Conservation (phyloP, 805 yeast genomes). For the Starmerella bacillaris region DNA sequence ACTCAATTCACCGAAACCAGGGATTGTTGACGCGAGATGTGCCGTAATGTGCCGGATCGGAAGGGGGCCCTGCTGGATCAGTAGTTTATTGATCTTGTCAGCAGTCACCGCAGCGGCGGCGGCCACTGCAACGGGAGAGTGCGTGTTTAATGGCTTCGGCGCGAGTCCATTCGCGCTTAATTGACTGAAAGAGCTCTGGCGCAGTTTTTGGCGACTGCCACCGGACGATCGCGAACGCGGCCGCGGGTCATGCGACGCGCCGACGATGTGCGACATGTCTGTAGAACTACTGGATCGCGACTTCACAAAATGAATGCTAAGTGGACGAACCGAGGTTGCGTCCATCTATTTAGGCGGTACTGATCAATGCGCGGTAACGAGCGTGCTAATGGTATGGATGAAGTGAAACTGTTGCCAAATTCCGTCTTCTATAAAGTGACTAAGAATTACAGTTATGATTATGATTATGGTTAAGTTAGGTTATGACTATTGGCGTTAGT, state of each 20-base stretch:
- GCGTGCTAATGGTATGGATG: too few species aligned
- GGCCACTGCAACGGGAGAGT: slow-evolving; percentile 73
- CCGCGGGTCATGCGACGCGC: slow-evolving; percentile 2
- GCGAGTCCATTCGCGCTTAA: background rate
- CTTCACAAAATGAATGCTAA: background rate
- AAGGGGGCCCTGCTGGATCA: slow-evolving; percentile 62
- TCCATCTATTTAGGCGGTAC: background rate
- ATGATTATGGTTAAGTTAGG: too few species aligned
- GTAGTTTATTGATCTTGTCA: slow-evolving; percentile 48
- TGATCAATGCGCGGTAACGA: background rate
- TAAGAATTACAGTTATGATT: too few species aligned
- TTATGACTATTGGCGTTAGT: too few species aligned
- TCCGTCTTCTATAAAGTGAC: too few species aligned
- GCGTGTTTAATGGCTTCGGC: slow-evolving; percentile 31
- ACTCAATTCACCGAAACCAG: slow-evolving; percentile 61
- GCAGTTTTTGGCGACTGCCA: slow-evolving; percentile 9
- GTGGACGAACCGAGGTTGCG: slow-evolving; percentile 1
- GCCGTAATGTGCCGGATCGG: slow-evolving; percentile 81
- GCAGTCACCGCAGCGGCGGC: slow-evolving; percentile 79
- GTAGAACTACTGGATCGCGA: too few species aligned
- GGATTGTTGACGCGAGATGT: slow-evolving; percentile 54
- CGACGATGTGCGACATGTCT: background rate
- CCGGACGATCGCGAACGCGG: slow-evolving; percentile 13
- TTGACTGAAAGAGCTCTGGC: slow-evolving; percentile 11
- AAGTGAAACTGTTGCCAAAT: too few species aligned